Evolutionary conservation across 352 stramenopile species (phyloP), one percentile per base, ranked within the genome.

Genomic region (Phytophthora pinifolia): DNA sequence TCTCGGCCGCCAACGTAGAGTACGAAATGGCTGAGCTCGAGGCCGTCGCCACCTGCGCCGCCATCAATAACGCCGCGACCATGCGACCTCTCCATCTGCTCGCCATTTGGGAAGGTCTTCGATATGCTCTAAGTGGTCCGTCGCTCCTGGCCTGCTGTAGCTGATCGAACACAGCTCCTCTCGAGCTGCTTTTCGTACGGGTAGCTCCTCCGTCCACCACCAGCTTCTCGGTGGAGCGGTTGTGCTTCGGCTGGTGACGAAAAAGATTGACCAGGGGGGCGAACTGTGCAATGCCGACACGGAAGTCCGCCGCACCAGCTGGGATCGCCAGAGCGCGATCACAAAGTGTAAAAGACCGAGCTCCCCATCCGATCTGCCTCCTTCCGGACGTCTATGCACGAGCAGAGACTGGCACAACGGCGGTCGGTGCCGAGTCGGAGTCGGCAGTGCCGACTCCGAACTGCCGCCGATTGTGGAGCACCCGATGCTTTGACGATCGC

Each of bases 311-410:
- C 32, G 37, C 30, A 53, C 32, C 59, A 62, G 59, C 59, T 62
- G 59, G 53, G 44, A 51, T 25, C 51, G n/a, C 18, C 55, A 29
- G 34, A 47, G 36, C 3, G 14, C 42, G 33, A 34, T 27, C 41
- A 41, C 17, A 52, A 32, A 35, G 41, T 29, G 45, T 35, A 38
- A 49, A 59, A 67, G 38, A 49, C 44, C 17, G 10, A 41, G 10
- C 37, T 67, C n/a, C 59, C 52, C 52, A 62, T 67, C 59, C 29
- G 44, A 49, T n/a, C 12, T n/a, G 32, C 9, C 53, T n/a, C 62
- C 52, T n/a, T 67, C 5, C 34, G 1, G 36, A 9, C 34, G 13
- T 39, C 22, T 27, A 27, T 27, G 22, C 22, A 27, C 4, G 22
- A 27, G 22, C 22, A 27, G 22, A 27, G 22, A 27, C 22, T 27